Conservation (phyloP, 805 yeast species). For the Cyberlindnera veronae region DNA sequence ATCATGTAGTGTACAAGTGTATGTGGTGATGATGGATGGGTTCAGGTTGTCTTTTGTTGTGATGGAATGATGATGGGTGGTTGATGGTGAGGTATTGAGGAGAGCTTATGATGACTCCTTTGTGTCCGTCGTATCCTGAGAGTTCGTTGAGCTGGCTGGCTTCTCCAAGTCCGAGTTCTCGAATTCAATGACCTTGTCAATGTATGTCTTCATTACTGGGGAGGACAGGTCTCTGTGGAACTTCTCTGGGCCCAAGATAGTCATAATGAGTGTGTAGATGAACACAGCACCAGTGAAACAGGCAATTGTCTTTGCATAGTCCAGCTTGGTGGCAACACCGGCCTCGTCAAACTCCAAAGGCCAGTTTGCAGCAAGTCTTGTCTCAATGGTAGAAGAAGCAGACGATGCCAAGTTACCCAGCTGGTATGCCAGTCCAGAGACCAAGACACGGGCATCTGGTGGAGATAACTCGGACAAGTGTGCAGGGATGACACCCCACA, state of each 20-base stretch:
- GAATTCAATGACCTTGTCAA: slow-evolving; percentile 21
- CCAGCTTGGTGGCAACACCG: slow-evolving; percentile 30
- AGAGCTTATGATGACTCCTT: no score
- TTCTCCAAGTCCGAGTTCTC: neutral
- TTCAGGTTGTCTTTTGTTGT: no score
- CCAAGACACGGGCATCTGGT: slow-evolving; percentile 59
- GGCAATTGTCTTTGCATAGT: slow-evolving; percentile 70
- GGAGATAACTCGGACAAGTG: slow-evolving; percentile 65
- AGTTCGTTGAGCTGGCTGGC: neutral
- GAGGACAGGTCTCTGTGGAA: slow-evolving; percentile 35
- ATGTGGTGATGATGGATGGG: no score
- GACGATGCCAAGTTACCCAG: slow-evolving; percentile 71
- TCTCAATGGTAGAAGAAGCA: slow-evolving; percentile 69
- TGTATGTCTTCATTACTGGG: slow-evolving; percentile 30
- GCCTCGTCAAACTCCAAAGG: slow-evolving; percentile 40
- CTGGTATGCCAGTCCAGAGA: slow-evolving; percentile 63
- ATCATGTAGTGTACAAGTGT: no score
- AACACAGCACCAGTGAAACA: slow-evolving; percentile 67
- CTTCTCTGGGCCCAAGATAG: slow-evolving; percentile 58
- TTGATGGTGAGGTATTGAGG: no score
- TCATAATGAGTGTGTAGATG: slow-evolving; percentile 44
- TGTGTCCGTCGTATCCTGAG: slow-evolving; percentile 15
- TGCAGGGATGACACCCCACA: slow-evolving; percentile 70
- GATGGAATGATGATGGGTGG: no score
- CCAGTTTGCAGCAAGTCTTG: slow-evolving; percentile 55